Evolutionary conservation across 1,284 basidiomycete species (phyloP).

Genomic region (Ganoderma meredithae): DNA sequence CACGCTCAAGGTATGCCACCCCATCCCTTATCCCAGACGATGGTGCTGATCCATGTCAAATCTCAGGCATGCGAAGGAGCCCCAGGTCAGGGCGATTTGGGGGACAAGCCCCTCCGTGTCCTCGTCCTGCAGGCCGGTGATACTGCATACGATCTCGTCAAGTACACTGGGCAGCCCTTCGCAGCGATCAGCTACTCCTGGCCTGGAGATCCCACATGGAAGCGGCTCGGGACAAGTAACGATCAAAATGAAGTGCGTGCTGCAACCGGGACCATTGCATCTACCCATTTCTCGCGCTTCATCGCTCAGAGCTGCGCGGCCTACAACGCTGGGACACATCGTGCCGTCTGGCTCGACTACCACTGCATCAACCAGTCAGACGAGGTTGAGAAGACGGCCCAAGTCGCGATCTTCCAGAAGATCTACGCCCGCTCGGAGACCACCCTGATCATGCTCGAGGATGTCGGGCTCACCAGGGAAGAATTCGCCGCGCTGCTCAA

Average conservation of each 20-base stretch:
- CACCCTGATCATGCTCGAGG: conserved; percentile 27
- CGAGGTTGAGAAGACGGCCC: conserved; percentile 18
- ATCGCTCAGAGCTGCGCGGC: conserved; percentile 18
- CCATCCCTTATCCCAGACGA: neutral
- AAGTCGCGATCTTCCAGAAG: conserved; percentile 29
- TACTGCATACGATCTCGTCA: conserved; percentile 12
- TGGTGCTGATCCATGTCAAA: neutral
- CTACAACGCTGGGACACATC: conserved; percentile 3
- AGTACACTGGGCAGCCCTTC: conserved; percentile 23
- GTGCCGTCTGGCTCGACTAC: conserved; percentile 26
- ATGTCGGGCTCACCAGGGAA: conserved; percentile 15
- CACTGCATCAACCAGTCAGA: conserved; percentile 28
- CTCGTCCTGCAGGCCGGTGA: conserved; percentile 8
- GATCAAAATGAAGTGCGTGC: conserved; percentile 7
- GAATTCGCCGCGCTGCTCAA: conserved; percentile 4
- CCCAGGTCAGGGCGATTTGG: neutral
- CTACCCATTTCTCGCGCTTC: conserved; percentile 25
- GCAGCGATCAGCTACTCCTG: conserved; percentile 29
- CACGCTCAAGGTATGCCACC: neutral
- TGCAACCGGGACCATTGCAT: neutral
- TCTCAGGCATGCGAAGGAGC: conserved; percentile 24
- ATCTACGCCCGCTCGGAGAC: conserved; percentile 22
- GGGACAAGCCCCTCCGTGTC: conserved; percentile 22
- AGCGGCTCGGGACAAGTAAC: conserved; percentile 11
- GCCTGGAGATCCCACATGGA: conserved; percentile 12